Evolutionary conservation across 768 basidiomycete species (phyloP).

Genomic region (Lyophyllum shimeji): DNA sequence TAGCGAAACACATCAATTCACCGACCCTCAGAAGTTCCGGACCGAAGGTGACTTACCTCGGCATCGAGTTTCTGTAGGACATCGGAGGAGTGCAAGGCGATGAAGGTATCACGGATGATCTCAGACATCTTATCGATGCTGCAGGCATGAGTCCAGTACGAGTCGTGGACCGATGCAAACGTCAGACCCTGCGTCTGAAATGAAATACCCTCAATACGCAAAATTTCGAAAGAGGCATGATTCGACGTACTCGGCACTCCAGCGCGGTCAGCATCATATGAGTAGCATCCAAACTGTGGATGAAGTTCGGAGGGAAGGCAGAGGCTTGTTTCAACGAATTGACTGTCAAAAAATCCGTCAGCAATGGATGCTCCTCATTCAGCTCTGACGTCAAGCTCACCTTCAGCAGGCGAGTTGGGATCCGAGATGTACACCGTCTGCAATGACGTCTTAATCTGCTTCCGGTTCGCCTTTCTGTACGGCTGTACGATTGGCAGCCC

Average conservation of each 20-base stretch:
- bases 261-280: constrained; percentile 98
- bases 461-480: constrained; percentile 80
- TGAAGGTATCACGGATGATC: constrained; percentile 91
- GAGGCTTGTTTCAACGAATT: constrained; percentile 86
- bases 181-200: constrained; percentile 67
- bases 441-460: constrained; percentile 80
- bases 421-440: constrained; percentile 92
- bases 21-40: not conserved
- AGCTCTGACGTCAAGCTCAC: constrained; percentile 29
- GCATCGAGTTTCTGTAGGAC: constrained; percentile 68
- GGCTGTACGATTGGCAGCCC: constrained; percentile 96
- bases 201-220: constrained; percentile 2
- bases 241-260: constrained; percentile 69
- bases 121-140: constrained; percentile 86
- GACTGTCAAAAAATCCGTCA: constrained; percentile 39
- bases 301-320: constrained; percentile 98
- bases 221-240: not conserved
- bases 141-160: constrained; percentile 96
- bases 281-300: constrained; percentile 95
- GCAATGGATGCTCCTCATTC: not conserved
- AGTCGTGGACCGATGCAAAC: constrained; percentile 97
- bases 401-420: constrained; percentile 71
- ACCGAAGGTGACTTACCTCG: constrained; percentile 53
- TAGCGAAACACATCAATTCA: constrained; percentile 22
- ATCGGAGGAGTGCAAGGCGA: constrained; percentile 87